Evolutionary conservation across 176 grass and related monocot species (phyloP).

Genomic region (Typha latifolia): DNA sequence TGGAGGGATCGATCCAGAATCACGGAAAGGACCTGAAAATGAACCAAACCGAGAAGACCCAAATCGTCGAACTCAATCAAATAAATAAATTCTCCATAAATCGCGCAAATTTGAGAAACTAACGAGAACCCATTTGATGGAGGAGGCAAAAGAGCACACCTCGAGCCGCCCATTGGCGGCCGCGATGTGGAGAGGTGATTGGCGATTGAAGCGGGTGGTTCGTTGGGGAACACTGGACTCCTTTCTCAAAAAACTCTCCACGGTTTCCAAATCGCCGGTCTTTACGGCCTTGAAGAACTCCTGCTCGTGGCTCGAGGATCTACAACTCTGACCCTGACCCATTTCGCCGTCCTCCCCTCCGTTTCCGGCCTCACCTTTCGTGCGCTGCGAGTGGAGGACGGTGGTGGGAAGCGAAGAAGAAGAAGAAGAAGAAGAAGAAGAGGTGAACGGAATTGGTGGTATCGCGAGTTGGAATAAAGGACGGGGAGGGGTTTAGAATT

Average conservation of each 20-base stretch:
- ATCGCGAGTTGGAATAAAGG: no score
- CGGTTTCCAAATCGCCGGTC: neutral
- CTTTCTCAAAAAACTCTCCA: neutral
- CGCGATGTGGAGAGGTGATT: conserved; percentile 1
- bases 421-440: no score
- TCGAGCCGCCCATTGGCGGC: conserved; percentile 4
- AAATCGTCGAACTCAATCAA: neutral
- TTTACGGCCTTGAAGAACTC: conserved; percentile 1
- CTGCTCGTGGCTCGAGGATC: neutral
- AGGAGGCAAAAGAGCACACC: neutral
- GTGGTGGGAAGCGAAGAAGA: no score
- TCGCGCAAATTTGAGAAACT: neutral
- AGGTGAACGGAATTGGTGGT: no score
- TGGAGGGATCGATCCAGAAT: neutral
- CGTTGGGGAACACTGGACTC: neutral
- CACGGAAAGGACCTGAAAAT: neutral
- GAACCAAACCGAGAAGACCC: neutral
- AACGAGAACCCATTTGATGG: neutral
- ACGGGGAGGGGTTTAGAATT: no score
- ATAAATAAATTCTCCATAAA: neutral
- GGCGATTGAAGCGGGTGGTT: neutral
- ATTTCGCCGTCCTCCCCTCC: neutral
- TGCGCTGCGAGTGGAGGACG: no score
- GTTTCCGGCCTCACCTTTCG: no score
- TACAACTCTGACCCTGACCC: neutral